Percentiles rank a stretch among this genome's conserved stretches.
These are phyloP conservation scores for Tricholoma sp. DNA, from an alignment of 768 basidiomycete genomes.

Conservation along the genomic window DNA sequence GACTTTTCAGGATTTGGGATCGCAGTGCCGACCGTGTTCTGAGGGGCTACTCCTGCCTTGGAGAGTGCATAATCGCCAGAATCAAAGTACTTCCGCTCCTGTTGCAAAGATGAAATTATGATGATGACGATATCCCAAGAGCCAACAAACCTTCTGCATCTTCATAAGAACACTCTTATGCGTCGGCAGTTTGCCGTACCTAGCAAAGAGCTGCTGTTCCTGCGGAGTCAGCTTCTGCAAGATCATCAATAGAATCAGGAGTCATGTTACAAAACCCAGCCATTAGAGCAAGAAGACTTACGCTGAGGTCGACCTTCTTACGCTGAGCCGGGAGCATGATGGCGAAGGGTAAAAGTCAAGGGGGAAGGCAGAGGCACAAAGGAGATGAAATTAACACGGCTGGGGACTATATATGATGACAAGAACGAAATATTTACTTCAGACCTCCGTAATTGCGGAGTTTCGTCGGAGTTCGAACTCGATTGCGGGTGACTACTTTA, in stretches of 20 bases:
- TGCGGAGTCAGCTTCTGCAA: slow-evolving; percentile 75
- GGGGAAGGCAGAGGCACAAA: slow-evolving; percentile 18
- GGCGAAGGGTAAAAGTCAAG: slow-evolving; percentile 12
- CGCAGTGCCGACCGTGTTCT: slow-evolving; percentile 87
- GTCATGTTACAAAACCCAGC: slow-evolving; percentile 1
- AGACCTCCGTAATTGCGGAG: slow-evolving; percentile 21
- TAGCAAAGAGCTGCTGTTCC: slow-evolving; percentile 90
- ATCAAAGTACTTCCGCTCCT: slow-evolving; percentile 99
- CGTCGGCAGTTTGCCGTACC: slow-evolving; percentile 91
- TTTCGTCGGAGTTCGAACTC: slow-evolving; percentile 23
- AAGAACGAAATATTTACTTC: slow-evolving; percentile 1
- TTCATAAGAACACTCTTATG: slow-evolving; percentile 92
- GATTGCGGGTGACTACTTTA: not conserved
- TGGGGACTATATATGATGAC: slow-evolving; percentile 8
- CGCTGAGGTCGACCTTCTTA: slow-evolving; percentile 94
- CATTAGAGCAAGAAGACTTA: slow-evolving; percentile 34
- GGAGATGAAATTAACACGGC: slow-evolving; percentile 11
- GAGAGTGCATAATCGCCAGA: slow-evolving; percentile 98
- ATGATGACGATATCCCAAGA: slow-evolving; percentile 8
- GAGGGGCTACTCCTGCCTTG: slow-evolving; percentile 89
- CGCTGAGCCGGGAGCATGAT: slow-evolving; percentile 72
- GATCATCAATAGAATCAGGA: slow-evolving; percentile 20
- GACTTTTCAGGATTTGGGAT: slow-evolving; percentile 98
- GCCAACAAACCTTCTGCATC: slow-evolving; percentile 80
- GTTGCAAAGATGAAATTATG: slow-evolving; percentile 11